Base-by-base conservation (phyloP, 176 grass and related monocot species). In the Avena atlantica region DNA sequence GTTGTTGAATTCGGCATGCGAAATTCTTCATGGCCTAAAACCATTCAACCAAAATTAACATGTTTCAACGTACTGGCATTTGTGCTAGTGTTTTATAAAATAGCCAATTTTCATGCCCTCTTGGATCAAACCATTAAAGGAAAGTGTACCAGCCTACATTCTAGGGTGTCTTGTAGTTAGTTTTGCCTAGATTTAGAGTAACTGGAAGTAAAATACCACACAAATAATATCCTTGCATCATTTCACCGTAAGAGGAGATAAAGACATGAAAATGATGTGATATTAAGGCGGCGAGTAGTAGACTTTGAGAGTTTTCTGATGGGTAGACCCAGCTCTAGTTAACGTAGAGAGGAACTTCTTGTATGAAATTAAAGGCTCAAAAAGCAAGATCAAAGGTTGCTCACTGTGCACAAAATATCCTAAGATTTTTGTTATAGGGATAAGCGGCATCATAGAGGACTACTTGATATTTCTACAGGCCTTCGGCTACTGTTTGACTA, bases 361-460 rank as follows among this genome's bases (percentile, higher is more conserved):
- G 45, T 70, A 13, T 48, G 20, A 40, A 87, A 70, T 70, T 76
- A 36, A 81, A 52, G 20, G 4, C 3, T 85, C 51, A 88, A 88
- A 88, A 88, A 88, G 36, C 76, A 84, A 87, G 47, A 71, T 29
- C 5, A 53, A 52, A 36, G 24, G 31, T 78, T 85, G 27, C 37
- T 61, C 70, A 61, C 12, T 81, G 15, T 2, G 27, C 53, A 19
- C 12, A 76, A 37, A 48, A 69, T 21, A 75, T 80, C 77, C 37
- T 67, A 84, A 7, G 65, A 45, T 79, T 52, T 66, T 87, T 70
- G 36, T 40, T 16, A 13, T 81, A 24, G 5, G 12, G 60, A 76
- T 52, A 75, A 87, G 50, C 44, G 57, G 74, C 51, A 25, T 68
- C 11, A 25, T 59, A 12, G 57, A 40, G 44, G 23, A 21, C 5